A percentile compares a stretch with the other conserved stretches of the same genome.
Evolutionary conservation across 2,329 filamentous ascomycete species (phyloP).

Genomic region (Penicillium aurantiogriseum): DNA sequence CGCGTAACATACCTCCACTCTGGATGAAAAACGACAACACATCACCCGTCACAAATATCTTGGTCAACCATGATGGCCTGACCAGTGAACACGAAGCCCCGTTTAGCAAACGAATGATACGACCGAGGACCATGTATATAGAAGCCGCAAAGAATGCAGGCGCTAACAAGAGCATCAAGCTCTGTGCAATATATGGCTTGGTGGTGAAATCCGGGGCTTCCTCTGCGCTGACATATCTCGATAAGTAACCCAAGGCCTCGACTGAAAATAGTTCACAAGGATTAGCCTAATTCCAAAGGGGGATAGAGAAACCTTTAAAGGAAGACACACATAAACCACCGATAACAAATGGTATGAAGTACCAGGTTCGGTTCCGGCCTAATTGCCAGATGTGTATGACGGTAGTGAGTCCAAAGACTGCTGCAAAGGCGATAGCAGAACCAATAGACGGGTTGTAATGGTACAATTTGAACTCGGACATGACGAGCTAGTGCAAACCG

Average conservation of each 20-base stretch:
- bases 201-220: conserved; percentile 22
- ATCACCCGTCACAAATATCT: conserved; percentile 28
- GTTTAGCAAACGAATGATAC: conserved; percentile 19
- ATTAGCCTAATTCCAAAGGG: not conserved
- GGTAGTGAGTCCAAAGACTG: conserved; percentile 29
- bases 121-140: conserved; percentile 27
- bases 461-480: conserved; percentile 16
- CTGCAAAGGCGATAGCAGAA: conserved; percentile 14
- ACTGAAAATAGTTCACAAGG: not conserved
- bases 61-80: conserved; percentile 23
- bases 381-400: conserved; percentile 18
- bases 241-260: conserved; percentile 15
- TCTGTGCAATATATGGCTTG: conserved; percentile 22
- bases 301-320: too few relatives aligned
- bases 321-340: conserved; percentile 26
- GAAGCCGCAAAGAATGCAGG: conserved; percentile 25
- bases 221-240: conserved; percentile 11
- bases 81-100: conserved; percentile 19
- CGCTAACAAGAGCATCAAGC: conserved; percentile 21
- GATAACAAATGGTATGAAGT: conserved; percentile 42
- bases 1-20: conserved; percentile 17
- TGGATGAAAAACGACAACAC: conserved; percentile 27
- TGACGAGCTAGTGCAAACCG: not conserved
- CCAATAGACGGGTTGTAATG: conserved; percentile 17
- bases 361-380: conserved; percentile 19